Percentiles rank a stretch among this genome's conserved stretches.
These are phyloP conservation scores for Fusarium illudens DNA, from an alignment of 2,329 filamentous ascomycete genomes.

Conservation along the genomic window DNA sequence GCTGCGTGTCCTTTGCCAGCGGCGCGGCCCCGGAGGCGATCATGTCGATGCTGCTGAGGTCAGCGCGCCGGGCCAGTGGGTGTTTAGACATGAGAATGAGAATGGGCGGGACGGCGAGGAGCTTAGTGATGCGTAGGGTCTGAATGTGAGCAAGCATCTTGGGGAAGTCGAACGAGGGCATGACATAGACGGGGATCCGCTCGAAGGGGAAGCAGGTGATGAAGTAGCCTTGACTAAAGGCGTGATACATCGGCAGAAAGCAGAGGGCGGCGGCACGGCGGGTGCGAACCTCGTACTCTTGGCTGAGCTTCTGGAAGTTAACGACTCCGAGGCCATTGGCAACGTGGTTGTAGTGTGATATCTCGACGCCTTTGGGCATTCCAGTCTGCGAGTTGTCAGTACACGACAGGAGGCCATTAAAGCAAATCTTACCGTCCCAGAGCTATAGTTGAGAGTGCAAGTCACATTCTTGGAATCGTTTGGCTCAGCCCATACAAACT, in stretches of 20 bases:
- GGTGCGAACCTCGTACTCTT: constrained; percentile 56
- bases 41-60: constrained; percentile 70
- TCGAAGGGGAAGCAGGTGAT: constrained; percentile 65
- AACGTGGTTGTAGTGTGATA: constrained; percentile 80
- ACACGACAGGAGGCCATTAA: too few species aligned
- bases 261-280: constrained; percentile 60
- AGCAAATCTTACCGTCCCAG: constrained; percentile 61
- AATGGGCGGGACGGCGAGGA: constrained; percentile 78
- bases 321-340: constrained; percentile 72
- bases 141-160: constrained; percentile 75
- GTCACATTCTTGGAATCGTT: constrained; percentile 60
- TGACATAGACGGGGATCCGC: constrained; percentile 76
- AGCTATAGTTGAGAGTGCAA: constrained; percentile 81
- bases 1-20: constrained; percentile 61
- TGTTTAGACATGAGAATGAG: constrained; percentile 77
- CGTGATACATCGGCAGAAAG: constrained; percentile 81
- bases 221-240: constrained; percentile 76
- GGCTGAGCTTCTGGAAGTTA: constrained; percentile 53
- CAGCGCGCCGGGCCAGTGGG: constrained; percentile 69
- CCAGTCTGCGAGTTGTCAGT: constrained; percentile 62
- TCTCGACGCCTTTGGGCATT: constrained; percentile 83
- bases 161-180: constrained; percentile 79
- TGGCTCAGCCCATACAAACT: constrained; percentile 71
- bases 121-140: constrained; percentile 71
- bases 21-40: constrained; percentile 76